Conservation (phyloP, 1,284 basidiomycete species). For the Coniophora puteana region DNA sequence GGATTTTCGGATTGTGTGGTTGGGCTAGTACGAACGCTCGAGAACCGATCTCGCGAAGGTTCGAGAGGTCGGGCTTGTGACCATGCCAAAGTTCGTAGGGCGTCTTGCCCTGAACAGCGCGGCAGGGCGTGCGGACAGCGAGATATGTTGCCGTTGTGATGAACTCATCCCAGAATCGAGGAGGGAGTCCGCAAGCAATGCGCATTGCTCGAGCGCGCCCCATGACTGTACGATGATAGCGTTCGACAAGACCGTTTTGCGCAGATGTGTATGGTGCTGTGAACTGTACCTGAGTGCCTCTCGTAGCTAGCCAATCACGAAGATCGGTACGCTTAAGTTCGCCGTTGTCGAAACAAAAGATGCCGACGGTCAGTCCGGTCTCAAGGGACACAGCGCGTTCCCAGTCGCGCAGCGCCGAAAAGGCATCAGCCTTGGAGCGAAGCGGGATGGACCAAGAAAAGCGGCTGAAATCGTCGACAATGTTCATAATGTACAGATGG, state of each 20-base stretch:
- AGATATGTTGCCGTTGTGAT: no score
- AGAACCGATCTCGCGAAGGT: conserved; percentile 23
- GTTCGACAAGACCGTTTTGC: no score
- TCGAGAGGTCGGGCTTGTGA: conserved; percentile 16
- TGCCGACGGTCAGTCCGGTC: not conserved
- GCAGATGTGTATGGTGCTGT: conserved; percentile 4
- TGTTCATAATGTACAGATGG: conserved; percentile 7
- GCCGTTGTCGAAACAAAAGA: conserved; percentile 4
- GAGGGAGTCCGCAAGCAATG: no score
- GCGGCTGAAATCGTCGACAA: conserved; percentile 8
- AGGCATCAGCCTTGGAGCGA: conserved; percentile 1
- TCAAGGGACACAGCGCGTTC: conserved; percentile 1
- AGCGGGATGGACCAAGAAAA: conserved; percentile 7
- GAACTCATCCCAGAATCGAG: no score
- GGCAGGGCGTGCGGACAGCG: no score
- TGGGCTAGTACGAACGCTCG: conserved; percentile 20
- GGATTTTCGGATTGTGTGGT: conserved; percentile 15
- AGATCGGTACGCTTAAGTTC: conserved; percentile 1
- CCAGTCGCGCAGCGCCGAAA: conserved; percentile 3
- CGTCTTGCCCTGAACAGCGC: conserved; percentile 14
- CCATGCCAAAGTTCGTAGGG: conserved; percentile 18
- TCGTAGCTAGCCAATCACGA: not conserved
- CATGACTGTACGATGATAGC: no score
- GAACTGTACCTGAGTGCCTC: conserved; percentile 1
- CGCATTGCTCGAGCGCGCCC: no score